Evolutionary conservation across 352 stramenopile species (phyloP).

Genomic region (Globisporangium middletonii): DNA sequence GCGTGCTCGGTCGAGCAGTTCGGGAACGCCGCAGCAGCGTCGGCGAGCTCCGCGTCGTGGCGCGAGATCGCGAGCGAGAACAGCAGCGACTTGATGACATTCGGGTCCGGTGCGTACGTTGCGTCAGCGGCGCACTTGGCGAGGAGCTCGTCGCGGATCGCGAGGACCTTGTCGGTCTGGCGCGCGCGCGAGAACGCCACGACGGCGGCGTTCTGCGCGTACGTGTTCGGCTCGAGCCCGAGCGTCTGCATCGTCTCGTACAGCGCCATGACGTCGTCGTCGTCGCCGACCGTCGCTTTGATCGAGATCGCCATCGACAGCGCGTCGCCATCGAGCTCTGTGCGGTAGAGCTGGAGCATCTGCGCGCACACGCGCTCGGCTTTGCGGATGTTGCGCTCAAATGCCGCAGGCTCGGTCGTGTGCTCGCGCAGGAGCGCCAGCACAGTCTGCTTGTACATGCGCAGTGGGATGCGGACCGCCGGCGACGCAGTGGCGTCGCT

Average conservation of each 20-base stretch:
- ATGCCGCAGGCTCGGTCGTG: slow-evolving; percentile 13
- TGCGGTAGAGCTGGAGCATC: slow-evolving; percentile 56
- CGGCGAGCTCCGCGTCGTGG: slow-evolving; percentile 33
- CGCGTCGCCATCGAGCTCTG: slow-evolving; percentile 51
- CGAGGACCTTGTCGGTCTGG: slow-evolving; percentile 44
- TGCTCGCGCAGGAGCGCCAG: slow-evolving; percentile 47
- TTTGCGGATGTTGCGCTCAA: slow-evolving; percentile 33
- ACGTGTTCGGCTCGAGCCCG: slow-evolving; percentile 57
- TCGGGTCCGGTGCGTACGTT: slow-evolving; percentile 27
- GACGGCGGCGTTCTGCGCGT: slow-evolving; percentile 71
- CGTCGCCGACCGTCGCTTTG: slow-evolving; percentile 56
- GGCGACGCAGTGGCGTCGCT: neutral
- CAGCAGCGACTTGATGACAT: slow-evolving; percentile 56
- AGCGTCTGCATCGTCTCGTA: slow-evolving; percentile 71
- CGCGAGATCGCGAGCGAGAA: slow-evolving; percentile 55
- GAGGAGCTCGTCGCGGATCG: slow-evolving; percentile 33
- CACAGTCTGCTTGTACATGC: slow-evolving; percentile 65
- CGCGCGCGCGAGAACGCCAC: slow-evolving; percentile 59
- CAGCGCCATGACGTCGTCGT: slow-evolving; percentile 70
- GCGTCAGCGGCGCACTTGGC: slow-evolving; percentile 9
- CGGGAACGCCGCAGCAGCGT: slow-evolving; percentile 36
- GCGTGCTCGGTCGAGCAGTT: slow-evolving; percentile 33
- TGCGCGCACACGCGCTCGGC: slow-evolving; percentile 54
- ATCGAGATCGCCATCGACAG: slow-evolving; percentile 79
- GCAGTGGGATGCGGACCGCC: slow-evolving; percentile 28